A percentile compares a stretch with the other conserved stretches of the same genome.
These are phyloP conservation scores for Komagataea norvegica DNA, from an alignment of 1,139 yeast species.

Conservation along the genomic window DNA sequence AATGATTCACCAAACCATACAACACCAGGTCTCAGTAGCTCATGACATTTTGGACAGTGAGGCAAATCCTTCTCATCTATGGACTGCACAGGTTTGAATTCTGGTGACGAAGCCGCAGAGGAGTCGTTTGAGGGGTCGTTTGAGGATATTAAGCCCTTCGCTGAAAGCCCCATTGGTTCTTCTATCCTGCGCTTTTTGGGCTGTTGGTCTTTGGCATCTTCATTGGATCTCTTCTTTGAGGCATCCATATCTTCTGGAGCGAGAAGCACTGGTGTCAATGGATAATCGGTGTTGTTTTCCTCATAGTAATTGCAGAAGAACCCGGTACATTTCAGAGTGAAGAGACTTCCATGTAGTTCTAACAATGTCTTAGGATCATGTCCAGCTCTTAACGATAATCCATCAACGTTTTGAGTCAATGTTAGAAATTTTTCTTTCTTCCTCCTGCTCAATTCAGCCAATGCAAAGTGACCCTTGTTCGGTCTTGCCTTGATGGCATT, in stretches of 20 bases:
- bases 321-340: constrained; percentile 67
- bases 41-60: constrained; percentile 64
- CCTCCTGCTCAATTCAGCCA: constrained; percentile 50
- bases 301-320: constrained; percentile 65
- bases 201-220: constrained; percentile 10
- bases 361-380: constrained; percentile 48
- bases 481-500: constrained; percentile 65
- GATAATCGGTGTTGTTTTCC: constrained; percentile 48
- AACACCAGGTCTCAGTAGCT: constrained; percentile 75
- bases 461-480: constrained; percentile 65
- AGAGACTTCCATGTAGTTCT: constrained; percentile 77
- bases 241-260: constrained; percentile 30
- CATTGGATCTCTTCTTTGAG: constrained; percentile 23
- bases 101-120: constrained; percentile 35
- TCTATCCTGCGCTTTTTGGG: constrained; percentile 16
- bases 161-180: constrained; percentile 13
- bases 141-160: constrained; percentile 7
- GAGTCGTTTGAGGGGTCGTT: constrained; percentile 8
- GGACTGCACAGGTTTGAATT: constrained; percentile 42
- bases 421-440: constrained; percentile 43
- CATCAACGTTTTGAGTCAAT: constrained; percentile 81
- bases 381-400: constrained; percentile 60
- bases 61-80: constrained; percentile 58
- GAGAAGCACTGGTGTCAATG: constrained; percentile 56
- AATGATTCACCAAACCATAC: constrained; percentile 91